These are phyloP conservation scores for Leishmania major DNA, from an alignment of 208 protist genomes.

Conservation along the genomic window DNA sequence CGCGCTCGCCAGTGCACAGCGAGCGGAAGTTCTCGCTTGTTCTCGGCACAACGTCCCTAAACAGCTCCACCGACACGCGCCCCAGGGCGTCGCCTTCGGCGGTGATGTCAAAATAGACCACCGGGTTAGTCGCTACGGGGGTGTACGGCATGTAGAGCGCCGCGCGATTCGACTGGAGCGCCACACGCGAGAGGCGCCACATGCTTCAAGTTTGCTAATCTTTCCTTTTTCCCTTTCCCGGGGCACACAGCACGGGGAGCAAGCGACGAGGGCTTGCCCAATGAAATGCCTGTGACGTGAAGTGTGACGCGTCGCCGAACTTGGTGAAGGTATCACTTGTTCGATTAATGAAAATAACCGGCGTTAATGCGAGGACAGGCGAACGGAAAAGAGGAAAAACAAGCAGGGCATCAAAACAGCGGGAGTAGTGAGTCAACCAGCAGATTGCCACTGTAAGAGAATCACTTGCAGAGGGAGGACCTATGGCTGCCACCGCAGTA, in stretches of 20 bases:
- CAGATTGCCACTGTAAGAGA: not conserved
- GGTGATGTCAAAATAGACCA: conserved; percentile 89
- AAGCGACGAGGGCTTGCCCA: not conserved
- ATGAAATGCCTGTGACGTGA: not conserved
- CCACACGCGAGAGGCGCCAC: conserved; percentile 18
- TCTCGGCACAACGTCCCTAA: conserved; percentile 90
- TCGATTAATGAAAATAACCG: not conserved
- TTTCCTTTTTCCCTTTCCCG: too few relatives aligned
- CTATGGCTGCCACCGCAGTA: not conserved
- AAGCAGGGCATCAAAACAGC: not conserved
- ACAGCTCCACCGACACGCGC: conserved; percentile 92
- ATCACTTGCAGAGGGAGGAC: not conserved
- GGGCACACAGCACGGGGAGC: not conserved
- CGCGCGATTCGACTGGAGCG: conserved; percentile 23
- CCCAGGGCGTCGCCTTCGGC: conserved; percentile 79
- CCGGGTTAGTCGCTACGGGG: conserved; percentile 57
- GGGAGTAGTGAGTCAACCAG: not conserved
- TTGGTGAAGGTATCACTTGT: not conserved
- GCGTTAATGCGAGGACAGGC: not conserved
- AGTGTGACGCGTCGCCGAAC: not conserved
- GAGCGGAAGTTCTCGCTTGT: conserved; percentile 95
- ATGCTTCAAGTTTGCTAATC: conserved; percentile 6
- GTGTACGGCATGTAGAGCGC: conserved; percentile 68
- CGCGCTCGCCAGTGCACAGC: conserved; percentile 93
- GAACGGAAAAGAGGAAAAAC: not conserved